Conservation (phyloP, 257 asterid genomes). For the Penstemon newberryi region DNA sequence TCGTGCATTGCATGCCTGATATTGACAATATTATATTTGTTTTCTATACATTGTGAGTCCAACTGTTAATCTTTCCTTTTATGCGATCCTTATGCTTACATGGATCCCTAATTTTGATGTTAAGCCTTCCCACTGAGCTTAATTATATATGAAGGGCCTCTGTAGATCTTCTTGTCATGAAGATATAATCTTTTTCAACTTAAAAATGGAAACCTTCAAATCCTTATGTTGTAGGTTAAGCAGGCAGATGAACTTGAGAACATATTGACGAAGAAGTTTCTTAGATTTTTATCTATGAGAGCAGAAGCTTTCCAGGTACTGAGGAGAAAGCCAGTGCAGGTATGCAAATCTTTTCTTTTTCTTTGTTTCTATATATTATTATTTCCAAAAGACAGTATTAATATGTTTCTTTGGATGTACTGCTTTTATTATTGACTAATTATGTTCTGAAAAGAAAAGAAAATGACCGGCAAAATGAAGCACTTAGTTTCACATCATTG, state of each 20-base stretch:
- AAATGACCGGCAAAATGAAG: not conserved
- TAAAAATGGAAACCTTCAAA: constrained; percentile 21
- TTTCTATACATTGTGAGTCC: not conserved
- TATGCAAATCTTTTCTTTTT: constrained; percentile 28
- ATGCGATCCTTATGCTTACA: not conserved
- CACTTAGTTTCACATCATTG: not conserved
- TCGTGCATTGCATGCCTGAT: not conserved
- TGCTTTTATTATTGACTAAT: not conserved
- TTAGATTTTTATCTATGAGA: constrained; percentile 95
- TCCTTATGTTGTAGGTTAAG: constrained; percentile 60
- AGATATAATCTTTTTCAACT: constrained; percentile 12
- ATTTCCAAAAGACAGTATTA: constrained; percentile 1
- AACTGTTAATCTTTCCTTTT: not conserved
- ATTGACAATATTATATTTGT: not conserved
- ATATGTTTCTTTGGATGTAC: not conserved
- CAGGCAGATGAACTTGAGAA: constrained; percentile 98
- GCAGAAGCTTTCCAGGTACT: constrained; percentile 98
- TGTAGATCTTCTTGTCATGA: constrained; percentile 10
- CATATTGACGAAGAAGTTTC: constrained; percentile 90
- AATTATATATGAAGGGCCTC: not conserved
- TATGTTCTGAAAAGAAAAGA: constrained; percentile 18
- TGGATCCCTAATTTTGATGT: constrained; percentile 9
- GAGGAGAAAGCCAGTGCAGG: constrained; percentile 98
- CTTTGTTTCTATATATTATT: constrained; percentile 9
- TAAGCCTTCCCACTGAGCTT: constrained; percentile 14